phyloP scores from a whole-genome alignment of 192 early-diverging fungal species.

The Jimgerdemannia flammicorona region DNA sequence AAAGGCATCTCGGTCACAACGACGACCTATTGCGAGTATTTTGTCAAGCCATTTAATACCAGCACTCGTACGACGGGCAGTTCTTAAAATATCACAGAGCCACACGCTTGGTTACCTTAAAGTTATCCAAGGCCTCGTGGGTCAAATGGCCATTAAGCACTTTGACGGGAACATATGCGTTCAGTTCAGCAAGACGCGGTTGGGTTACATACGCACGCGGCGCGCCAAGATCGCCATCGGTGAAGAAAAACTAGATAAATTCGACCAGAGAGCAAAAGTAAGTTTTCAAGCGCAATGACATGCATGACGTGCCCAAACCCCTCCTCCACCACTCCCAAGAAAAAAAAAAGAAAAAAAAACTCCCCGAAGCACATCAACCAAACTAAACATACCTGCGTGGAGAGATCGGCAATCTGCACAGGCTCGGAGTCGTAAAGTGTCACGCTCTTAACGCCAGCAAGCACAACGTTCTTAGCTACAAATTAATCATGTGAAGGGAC shows the following conservation, averaged over 20 bases:
- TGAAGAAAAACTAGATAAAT: slow-evolving; percentile 80
- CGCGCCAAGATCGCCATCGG: slow-evolving; percentile 79
- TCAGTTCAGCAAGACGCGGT: slow-evolving; percentile 89
- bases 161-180: slow-evolving; percentile 94
- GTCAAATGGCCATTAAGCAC: slow-evolving; percentile 77
- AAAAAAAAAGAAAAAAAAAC: too few relatives aligned
- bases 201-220: slow-evolving; percentile 72
- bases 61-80: too few relatives aligned
- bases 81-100: neutral
- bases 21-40: too few relatives aligned
- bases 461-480: slow-evolving; percentile 94
- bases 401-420: slow-evolving; percentile 78
- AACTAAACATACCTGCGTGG: slow-evolving; percentile 65
- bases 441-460: slow-evolving; percentile 99
- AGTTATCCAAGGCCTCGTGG: slow-evolving; percentile 40
- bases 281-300: too few relatives aligned
- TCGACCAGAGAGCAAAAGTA: slow-evolving; percentile 2
- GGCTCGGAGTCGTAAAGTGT: slow-evolving; percentile 85
- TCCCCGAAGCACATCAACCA: too few relatives aligned
- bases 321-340: too few relatives aligned
- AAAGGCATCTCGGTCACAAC: slow-evolving; percentile 84
- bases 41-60: too few relatives aligned
- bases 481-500: neutral
- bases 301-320: too few relatives aligned
- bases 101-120: slow-evolving; percentile 3